Conservation (phyloP, 805 yeast genomes). For the Martiniozyma abietophila region DNA sequence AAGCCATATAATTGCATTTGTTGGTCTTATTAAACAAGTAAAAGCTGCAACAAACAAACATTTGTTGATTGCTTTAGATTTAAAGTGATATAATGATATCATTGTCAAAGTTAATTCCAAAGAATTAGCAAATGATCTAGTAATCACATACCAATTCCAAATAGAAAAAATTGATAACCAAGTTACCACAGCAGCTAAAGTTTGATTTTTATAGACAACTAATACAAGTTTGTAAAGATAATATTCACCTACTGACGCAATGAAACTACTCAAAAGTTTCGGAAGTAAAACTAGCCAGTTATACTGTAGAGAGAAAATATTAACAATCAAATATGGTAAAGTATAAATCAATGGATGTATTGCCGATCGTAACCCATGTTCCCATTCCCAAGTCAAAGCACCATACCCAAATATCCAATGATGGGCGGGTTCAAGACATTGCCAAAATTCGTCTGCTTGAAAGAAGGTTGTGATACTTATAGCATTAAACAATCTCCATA, state of each 20-base stretch:
- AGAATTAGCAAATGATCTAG: constrained; percentile 81
- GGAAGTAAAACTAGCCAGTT: constrained; percentile 44
- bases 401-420: constrained; percentile 67
- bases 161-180: constrained; percentile 49
- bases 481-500: constrained; percentile 53
- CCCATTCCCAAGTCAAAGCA: constrained; percentile 93
- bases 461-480: constrained; percentile 63
- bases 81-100: constrained; percentile 61
- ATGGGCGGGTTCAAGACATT: constrained; percentile 89
- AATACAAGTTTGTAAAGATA: constrained; percentile 38
- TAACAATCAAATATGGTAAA: constrained; percentile 29
- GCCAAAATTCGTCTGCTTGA: constrained; percentile 96
- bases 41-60: constrained; percentile 42
- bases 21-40: constrained; percentile 73
- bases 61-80: constrained; percentile 1
- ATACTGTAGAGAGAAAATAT: constrained; percentile 27
- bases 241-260: constrained; percentile 68
- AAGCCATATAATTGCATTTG: constrained; percentile 72
- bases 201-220: constrained; percentile 22
- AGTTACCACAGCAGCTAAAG: constrained; percentile 34
- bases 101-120: constrained; percentile 68
- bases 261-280: constrained; percentile 54
- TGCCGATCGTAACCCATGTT: constrained; percentile 60
- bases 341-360: constrained; percentile 71
- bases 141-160: constrained; percentile 73